phyloP scores from a whole-genome alignment of 1,284 basidiomycete species.

The Cutaneotrichosporon cavernicola region DNA sequence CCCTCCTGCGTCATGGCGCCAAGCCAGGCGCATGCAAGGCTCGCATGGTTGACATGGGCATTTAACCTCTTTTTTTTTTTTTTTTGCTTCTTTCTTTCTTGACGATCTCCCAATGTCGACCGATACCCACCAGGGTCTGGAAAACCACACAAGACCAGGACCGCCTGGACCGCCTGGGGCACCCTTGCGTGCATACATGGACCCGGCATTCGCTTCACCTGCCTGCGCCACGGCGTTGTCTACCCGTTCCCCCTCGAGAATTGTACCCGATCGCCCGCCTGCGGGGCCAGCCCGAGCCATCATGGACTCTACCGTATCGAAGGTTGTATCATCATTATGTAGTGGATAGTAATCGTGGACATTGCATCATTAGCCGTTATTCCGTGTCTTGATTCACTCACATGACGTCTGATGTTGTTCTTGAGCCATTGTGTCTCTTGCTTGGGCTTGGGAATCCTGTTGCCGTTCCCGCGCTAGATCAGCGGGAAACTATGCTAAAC shows the following conservation, averaged over 20 bases:
- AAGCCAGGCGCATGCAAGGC: conserved; percentile 29
- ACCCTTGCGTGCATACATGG: not conserved
- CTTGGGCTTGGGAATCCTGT: too few species aligned
- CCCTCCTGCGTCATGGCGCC: conserved; percentile 26
- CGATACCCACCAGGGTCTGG: not conserved
- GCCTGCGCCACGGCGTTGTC: too few species aligned
- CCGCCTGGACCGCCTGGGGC: too few species aligned
- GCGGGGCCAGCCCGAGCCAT: not conserved
- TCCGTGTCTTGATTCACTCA: too few species aligned
- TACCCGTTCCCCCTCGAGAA: not conserved
- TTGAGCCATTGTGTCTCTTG: too few species aligned
- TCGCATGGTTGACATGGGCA: conserved; percentile 9
- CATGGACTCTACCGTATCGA: not conserved
- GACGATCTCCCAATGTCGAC: not conserved
- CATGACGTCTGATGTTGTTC: too few species aligned
- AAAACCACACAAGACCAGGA: too few species aligned
- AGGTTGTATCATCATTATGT: not conserved
- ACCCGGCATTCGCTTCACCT: not conserved
- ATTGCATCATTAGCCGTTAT: not conserved
- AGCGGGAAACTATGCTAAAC: too few species aligned
- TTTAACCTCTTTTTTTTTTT: not conserved
- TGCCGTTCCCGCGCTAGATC: too few species aligned
- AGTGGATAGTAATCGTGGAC: not conserved
- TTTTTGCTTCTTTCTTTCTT: not conserved
- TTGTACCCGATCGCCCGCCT: not conserved